These are phyloP conservation scores for Amanita inopinata DNA, from an alignment of 768 basidiomycete species.

Conservation along the genomic window DNA sequence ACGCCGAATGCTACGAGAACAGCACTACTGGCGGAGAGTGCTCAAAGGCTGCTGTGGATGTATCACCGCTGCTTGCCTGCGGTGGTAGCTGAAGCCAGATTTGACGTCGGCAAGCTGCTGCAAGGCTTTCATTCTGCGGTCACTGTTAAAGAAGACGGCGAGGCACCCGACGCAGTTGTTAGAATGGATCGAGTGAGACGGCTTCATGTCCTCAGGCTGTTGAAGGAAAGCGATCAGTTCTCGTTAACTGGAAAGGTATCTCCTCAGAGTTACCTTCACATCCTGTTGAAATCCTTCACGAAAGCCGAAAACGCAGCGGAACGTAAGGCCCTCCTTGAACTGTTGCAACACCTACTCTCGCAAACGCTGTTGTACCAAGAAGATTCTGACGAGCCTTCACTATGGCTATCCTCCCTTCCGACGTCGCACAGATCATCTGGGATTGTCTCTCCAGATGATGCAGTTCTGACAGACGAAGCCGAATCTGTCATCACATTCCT, in stretches of 20 bases:
- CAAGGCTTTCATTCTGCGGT: slow-evolving; percentile 25
- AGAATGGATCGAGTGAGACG: slow-evolving; percentile 44
- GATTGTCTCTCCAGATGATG: slow-evolving; percentile 40
- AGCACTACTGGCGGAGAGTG: slow-evolving; percentile 67
- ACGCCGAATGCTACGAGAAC: slow-evolving; percentile 27
- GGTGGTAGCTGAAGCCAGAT: slow-evolving; percentile 68
- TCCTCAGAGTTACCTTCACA: slow-evolving; percentile 57
- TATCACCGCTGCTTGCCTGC: slow-evolving; percentile 74
- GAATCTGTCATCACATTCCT: slow-evolving; percentile 56
- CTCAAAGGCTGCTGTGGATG: slow-evolving; percentile 74
- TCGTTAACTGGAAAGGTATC: slow-evolving; percentile 63
- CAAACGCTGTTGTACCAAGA: slow-evolving; percentile 76
- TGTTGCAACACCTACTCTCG: slow-evolving; percentile 59
- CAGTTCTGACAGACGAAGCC: slow-evolving; percentile 44
- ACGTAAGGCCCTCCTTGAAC: slow-evolving; percentile 31
- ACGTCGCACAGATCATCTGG: slow-evolving; percentile 23
- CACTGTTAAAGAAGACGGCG: slow-evolving; percentile 7
- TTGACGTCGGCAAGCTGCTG: slow-evolving; percentile 79
- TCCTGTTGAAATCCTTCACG: slow-evolving; percentile 59
- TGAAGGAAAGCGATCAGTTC: slow-evolving; percentile 76
- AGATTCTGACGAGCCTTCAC: slow-evolving; percentile 53
- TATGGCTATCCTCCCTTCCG: slow-evolving; percentile 70
- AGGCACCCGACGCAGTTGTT: slow-evolving; percentile 18
- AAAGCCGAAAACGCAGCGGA: slow-evolving; percentile 41
- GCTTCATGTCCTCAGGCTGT: slow-evolving; percentile 65